A percentile compares a stretch with the other conserved stretches of the same genome.
These are phyloP conservation scores for Acer campestre DNA, from an alignment of 345 rosid genomes.

Conservation along the genomic window DNA sequence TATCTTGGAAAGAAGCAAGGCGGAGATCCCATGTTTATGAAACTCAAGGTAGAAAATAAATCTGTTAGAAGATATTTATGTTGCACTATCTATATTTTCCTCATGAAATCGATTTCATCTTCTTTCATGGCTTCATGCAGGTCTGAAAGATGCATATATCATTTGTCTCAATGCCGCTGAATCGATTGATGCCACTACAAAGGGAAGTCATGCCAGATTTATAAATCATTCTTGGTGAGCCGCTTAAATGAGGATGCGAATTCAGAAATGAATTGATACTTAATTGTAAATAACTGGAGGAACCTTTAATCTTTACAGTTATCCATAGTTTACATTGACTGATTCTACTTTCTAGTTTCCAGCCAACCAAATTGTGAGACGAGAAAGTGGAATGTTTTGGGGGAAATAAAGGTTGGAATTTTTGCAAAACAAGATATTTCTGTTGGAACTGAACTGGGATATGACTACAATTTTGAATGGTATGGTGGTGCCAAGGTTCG, in stretches of 20 bases:
- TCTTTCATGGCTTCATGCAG: conserved; percentile 44
- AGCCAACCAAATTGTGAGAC: conserved; percentile 98
- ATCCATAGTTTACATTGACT: conserved; percentile 23
- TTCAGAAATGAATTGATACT: conserved; percentile 2
- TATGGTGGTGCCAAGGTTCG: conserved; percentile 97
- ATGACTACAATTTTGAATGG: conserved; percentile 96
- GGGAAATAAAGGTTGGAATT: conserved; percentile 94
- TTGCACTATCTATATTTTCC: not conserved
- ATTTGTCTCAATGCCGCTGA: conserved; percentile 82
- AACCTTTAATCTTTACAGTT: not conserved
- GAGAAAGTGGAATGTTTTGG: conserved; percentile 91
- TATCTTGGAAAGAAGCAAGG: conserved; percentile 92
- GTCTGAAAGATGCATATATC: conserved; percentile 89
- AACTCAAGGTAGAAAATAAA: conserved; percentile 52
- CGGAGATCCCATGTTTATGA: conserved; percentile 82
- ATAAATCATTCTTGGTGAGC: conserved; percentile 98
- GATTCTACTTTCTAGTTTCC: conserved; percentile 27
- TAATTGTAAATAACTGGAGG: not conserved
- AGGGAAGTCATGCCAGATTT: conserved; percentile 93
- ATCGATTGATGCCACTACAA: conserved; percentile 90
- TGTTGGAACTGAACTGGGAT: conserved; percentile 67
- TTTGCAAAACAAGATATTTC: conserved; percentile 84
- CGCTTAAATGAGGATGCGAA: conserved; percentile 17
- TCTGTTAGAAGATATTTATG: conserved; percentile 4
- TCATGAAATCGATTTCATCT: not conserved